A percentile compares a stretch with the other conserved stretches of the same genome.
Evolutionary conservation across 768 basidiomycete species (phyloP).

Genomic region (Tylopilus rubrobrunneus): DNA sequence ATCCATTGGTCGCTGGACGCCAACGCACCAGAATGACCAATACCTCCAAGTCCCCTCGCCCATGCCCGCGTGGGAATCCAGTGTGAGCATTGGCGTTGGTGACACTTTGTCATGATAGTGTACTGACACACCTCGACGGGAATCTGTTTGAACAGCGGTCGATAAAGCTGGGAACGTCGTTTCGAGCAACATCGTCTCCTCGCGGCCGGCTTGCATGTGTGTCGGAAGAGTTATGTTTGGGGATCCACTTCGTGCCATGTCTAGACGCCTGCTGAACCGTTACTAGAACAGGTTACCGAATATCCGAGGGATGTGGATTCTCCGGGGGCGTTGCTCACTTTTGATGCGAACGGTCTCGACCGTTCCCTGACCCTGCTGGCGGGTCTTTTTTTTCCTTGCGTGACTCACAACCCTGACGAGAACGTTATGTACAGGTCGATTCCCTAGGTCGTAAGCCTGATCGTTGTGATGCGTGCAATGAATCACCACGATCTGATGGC

Average conservation of each 20-base stretch:
- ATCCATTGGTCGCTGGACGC: not conserved
- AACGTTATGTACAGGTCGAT: constrained; percentile 8
- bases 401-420: constrained; percentile 7
- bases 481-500: constrained; percentile 8
- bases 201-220: constrained; percentile 13
- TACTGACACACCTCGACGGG: not conserved
- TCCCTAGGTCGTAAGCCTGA: not conserved
- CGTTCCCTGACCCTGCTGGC: not conserved
- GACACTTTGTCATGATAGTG: not conserved
- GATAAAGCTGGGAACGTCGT: constrained; percentile 3
- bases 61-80: constrained; percentile 6
- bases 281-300: constrained; percentile 7
- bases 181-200: constrained; percentile 12
- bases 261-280: constrained; percentile 1
- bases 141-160: constrained; percentile 1
- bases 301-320: not conserved
- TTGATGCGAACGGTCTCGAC: not conserved
- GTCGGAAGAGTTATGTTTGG: constrained; percentile 18
- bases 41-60: constrained; percentile 20
- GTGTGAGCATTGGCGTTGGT: constrained; percentile 1
- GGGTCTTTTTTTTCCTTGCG: not conserved
- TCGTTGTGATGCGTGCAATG: constrained; percentile 1
- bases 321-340: not conserved
- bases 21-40: not conserved
- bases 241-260: not conserved